Percentiles rank a stretch among this genome's conserved stretches.
phyloP scores from a whole-genome alignment of 2,329 filamentous ascomycete species.

The Chalaropsis ovoidea region DNA sequence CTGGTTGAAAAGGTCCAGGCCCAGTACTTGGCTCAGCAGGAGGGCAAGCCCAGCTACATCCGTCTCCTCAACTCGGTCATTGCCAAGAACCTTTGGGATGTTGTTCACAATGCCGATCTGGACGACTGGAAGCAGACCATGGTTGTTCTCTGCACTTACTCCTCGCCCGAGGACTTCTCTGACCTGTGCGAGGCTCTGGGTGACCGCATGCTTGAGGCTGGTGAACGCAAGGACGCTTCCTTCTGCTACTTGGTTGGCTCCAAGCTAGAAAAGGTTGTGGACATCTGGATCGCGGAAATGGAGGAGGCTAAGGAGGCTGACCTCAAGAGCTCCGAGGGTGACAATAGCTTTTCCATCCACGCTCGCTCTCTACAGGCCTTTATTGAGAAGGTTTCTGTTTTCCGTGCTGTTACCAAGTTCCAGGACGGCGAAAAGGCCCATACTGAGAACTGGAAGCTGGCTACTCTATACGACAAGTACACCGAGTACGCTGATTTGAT shows the following conservation, averaged over 20 bases:
- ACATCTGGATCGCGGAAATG: constrained; percentile 86
- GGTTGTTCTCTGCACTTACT: constrained; percentile 91
- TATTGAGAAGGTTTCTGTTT: constrained; percentile 96
- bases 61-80: constrained; percentile 85
- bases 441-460: constrained; percentile 77
- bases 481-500: constrained; percentile 94
- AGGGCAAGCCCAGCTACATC: constrained; percentile 78
- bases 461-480: constrained; percentile 84
- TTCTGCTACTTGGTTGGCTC: constrained; percentile 95
- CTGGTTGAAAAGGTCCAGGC: constrained; percentile 90
- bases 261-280: constrained; percentile 92
- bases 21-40: constrained; percentile 76
- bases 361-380: constrained; percentile 81
- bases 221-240: constrained; percentile 75
- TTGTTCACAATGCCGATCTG: constrained; percentile 91
- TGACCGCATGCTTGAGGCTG: constrained; percentile 74
- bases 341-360: constrained; percentile 85
- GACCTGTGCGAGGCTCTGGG: constrained; percentile 92
- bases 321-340: constrained; percentile 56
- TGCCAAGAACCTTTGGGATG: constrained; percentile 93
- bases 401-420: constrained; percentile 89
- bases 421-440: constrained; percentile 63
- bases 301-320: constrained; percentile 70
- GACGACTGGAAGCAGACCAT: constrained; percentile 95
- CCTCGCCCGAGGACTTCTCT: constrained; percentile 79